Evolutionary conservation across 73 alveolate genomes (phyloP), one percentile per base, ranked within the genome.

Genomic region (Paramecium tetraurelia): DNA sequence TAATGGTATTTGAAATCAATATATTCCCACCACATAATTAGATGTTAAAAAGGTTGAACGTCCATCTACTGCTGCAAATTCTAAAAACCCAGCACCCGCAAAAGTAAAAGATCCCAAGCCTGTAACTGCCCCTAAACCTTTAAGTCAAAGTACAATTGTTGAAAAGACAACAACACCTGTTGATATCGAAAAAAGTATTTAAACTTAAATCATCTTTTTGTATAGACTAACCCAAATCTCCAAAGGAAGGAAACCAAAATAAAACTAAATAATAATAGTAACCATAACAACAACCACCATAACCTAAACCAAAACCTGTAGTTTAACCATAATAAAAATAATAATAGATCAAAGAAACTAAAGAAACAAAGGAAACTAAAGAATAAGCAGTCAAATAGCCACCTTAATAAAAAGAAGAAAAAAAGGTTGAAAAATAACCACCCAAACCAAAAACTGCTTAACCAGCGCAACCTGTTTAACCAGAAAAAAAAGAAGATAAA

Each of bases 111-210:
- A 27, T 5, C 59, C 59, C 18, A 72, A 40, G 21, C 86, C 63
- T 35, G n/a, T 14, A 1, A 72, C 5, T 38, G 38, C 63, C 2
- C 36, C 59, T 16, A 72, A 72, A 21, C 57, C 57, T 12, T 72
- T 72, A 40, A 72, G 86, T 38, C 36, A 72, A 72, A 72, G 86
- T 36, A 72, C 86, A 35, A 72, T 72, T 14, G 86, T 72, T 11
- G 86, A 72, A 38, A 72, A 72, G 27, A 72, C 86, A 12, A 63
- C 84, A 63, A 18, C 86, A 29, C 86, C 86, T 16, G n/a, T 40
- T 5, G 59, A 33, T 8, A 36, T 16, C 38, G 86, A 72, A 24
- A 72, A 72, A 38, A 31, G 86, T 72, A 72, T 33, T 38, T 29
- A 24, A 53, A 53, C 27, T 53, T 68, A 5, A 21, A 35, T 35